These are phyloP conservation scores for Raphidocelis subcapitata DNA, from an alignment of 139 green algal species.

Conservation along the genomic window DNA sequence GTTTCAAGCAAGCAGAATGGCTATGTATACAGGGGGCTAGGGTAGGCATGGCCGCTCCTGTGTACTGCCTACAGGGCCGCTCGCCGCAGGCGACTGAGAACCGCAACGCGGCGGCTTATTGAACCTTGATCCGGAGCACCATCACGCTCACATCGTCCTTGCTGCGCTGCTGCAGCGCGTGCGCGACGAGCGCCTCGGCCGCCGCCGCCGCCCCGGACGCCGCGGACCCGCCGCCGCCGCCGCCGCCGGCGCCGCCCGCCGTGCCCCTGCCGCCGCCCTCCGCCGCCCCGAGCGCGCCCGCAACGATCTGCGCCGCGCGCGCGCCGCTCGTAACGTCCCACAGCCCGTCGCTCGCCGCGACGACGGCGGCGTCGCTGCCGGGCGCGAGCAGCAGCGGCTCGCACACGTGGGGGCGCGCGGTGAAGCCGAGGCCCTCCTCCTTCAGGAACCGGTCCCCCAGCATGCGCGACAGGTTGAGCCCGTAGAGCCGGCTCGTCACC, in stretches of 20 bases:
- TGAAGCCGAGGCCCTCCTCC: constrained; percentile 57
- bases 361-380: constrained; percentile 26
- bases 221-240: not conserved
- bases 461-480: constrained; percentile 61
- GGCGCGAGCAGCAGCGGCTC: not conserved
- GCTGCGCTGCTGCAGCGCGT: constrained; percentile 10
- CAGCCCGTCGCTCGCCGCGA: constrained; percentile 53
- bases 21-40: too few relatives aligned
- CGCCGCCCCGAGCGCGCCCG: not conserved
- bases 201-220: not conserved
- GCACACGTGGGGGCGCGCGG: constrained; percentile 46
- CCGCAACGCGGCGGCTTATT: too few relatives aligned
- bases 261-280: too few relatives aligned
- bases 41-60: too few relatives aligned
- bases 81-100: too few relatives aligned
- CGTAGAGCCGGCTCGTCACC: constrained; percentile 45
- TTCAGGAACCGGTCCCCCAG: constrained; percentile 62
- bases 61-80: too few relatives aligned
- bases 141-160: constrained; percentile 33
- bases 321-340: constrained; percentile 54
- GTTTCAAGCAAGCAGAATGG: too few relatives aligned
- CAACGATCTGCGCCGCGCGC: constrained; percentile 12
- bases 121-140: constrained; percentile 19
- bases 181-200: constrained; percentile 19
- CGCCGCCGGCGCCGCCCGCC: too few relatives aligned